phyloP scores from a whole-genome alignment of 2,329 filamentous ascomycete species.

The Fusarium decemcellulare region DNA sequence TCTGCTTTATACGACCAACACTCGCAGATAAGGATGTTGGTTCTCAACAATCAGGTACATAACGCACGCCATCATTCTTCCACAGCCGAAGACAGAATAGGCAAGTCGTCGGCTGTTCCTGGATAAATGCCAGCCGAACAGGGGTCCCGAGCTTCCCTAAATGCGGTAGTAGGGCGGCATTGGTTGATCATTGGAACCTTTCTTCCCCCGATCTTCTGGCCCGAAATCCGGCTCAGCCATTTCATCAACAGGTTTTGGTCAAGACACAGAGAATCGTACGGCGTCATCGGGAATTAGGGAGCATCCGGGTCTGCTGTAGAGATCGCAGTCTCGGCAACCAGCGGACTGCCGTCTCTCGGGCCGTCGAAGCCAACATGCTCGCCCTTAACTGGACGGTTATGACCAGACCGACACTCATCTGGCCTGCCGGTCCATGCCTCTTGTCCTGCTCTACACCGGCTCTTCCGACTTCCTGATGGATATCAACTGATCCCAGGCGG shows the following conservation, averaged over 20 bases:
- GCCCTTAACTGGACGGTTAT: conserved; percentile 27
- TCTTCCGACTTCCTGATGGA: conserved; percentile 1
- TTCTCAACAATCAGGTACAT: conserved; percentile 12
- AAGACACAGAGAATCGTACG: conserved; percentile 14
- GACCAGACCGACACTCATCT: conserved; percentile 1
- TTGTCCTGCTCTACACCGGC: not conserved
- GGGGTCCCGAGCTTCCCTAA: conserved; percentile 16
- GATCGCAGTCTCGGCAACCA: conserved; percentile 34
- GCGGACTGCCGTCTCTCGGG: conserved; percentile 39
- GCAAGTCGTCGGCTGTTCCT: conserved; percentile 38
- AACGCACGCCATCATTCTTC: conserved; percentile 8
- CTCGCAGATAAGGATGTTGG: conserved; percentile 20
- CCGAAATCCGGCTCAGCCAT: conserved; percentile 23
- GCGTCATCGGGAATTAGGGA: conserved; percentile 35
- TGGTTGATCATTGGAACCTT: conserved; percentile 17
- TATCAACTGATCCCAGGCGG: not conserved
- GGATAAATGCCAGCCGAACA: conserved; percentile 38
- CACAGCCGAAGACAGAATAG: conserved; percentile 31
- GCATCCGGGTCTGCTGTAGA: conserved; percentile 25
- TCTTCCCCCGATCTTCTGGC: conserved; percentile 30
- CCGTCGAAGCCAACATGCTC: conserved; percentile 38
- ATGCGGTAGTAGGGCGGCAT: conserved; percentile 29
- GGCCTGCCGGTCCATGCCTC: conserved; percentile 9
- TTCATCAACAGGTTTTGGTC: not conserved
- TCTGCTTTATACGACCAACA: conserved; percentile 28